These are phyloP conservation scores for Rhizophlyctis rosea DNA, from an alignment of 192 early-diverging fungal species.

Conservation along the genomic window DNA sequence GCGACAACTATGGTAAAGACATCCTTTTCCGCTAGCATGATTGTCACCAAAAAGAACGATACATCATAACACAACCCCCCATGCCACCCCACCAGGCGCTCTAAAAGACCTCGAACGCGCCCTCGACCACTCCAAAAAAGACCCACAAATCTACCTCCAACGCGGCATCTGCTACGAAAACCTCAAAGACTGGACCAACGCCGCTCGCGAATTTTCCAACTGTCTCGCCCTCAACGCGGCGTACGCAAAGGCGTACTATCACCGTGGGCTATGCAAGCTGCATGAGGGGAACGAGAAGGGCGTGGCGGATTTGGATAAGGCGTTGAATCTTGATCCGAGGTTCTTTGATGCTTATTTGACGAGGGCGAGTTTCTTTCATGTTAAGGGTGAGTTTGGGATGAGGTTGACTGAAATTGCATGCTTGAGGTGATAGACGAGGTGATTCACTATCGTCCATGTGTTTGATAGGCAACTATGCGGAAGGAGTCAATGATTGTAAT, in stretches of 20 bases:
- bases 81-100: conserved; percentile 29
- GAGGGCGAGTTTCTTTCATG: conserved; percentile 45
- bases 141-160: conserved; percentile 55
- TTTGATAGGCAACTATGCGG: conserved; percentile 7
- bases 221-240: conserved; percentile 37
- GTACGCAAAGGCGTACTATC: conserved; percentile 56
- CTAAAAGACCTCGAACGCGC: conserved; percentile 42
- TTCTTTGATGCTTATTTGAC: conserved; percentile 55
- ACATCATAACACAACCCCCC: too few relatives aligned
- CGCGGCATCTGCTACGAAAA: conserved; percentile 53
- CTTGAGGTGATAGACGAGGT: not conserved
- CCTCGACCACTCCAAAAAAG: conserved; percentile 37
- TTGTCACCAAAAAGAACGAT: conserved; percentile 1
- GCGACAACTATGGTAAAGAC: conserved; percentile 38
- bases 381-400: conserved; percentile 22
- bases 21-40: not conserved
- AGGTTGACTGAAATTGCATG: not conserved
- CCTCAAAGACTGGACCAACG: conserved; percentile 41
- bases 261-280: conserved; percentile 50
- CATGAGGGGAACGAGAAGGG: conserved; percentile 35
- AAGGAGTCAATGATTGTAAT: conserved; percentile 45
- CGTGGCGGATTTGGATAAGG: conserved; percentile 38
- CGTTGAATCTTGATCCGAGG: conserved; percentile 41
- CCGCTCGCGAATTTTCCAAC: conserved; percentile 39
- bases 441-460: too few relatives aligned